Evolutionary conservation across 2,329 filamentous ascomycete genomes (phyloP), one percentile per base, ranked within the genome.

Genomic region (Epichloe aotearoae): DNA sequence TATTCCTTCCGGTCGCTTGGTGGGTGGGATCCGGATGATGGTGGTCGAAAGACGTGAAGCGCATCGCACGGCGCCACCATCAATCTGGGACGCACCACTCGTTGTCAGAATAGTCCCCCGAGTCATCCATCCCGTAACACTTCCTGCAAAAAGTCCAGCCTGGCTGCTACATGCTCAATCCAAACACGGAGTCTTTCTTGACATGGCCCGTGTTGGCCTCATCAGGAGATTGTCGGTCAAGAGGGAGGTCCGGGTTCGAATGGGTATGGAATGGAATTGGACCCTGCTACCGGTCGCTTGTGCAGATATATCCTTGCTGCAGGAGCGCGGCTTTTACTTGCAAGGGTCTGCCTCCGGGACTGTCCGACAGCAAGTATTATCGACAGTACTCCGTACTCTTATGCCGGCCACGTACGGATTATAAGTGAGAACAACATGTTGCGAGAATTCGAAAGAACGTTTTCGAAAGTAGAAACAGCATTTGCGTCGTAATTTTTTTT

Each of bases 321-420:
- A 53, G 45, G 48, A 46, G 46, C 36, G 40, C 19, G 15, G 14
- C 23, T 17, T 20, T 5, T 5, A n/a, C 12, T 7, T 34, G 40
- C 40, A 30, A 17, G 36, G 39, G 42, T 36, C 46, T 46, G 46
- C 46, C 23, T 52, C 50, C 50, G 50, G 46, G 23, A 52, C 40
- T 52, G 46, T 46, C 50, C 46, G 46, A 49, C 26, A n/a, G 30
- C 11, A 17, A 11, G 17, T 3, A 33, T 44, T 6, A 33, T 44
- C 12, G 42, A 44, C 11, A 26, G 40, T 19, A 12, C 8, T 4
- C 12, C 19, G 40, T 42, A 26, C 20, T 19, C 40, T 23, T 42
- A 1, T 23, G 14, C 19, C 40, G 40, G 26, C 26, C 26, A 30
- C 26, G 26, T 10, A n/a, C n/a, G n/a, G n/a, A n/a, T n/a, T n/a